phyloP scores from a whole-genome alignment of 345 rosid species.

The Hibiscus trionum region DNA sequence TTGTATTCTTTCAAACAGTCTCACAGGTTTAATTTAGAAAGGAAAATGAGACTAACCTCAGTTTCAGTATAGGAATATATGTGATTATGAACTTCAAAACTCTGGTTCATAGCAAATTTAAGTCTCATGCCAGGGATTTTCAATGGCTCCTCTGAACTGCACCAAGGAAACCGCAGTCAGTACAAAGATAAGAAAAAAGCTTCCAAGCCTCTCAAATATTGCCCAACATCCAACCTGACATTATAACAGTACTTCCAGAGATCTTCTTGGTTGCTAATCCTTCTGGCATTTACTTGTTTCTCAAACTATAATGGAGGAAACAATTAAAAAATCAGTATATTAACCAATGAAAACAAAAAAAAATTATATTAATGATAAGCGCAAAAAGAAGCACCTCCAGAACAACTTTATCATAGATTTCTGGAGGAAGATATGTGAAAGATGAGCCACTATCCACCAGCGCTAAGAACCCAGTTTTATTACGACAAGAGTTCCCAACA shows the following conservation, averaged over 20 bases:
- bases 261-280: slow-evolving; percentile 16
- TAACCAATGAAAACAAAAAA: too few relatives aligned
- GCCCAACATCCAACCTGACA: slow-evolving; percentile 24
- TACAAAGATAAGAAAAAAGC: neutral
- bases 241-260: slow-evolving; percentile 33
- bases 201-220: neutral
- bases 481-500: slow-evolving; percentile 53
- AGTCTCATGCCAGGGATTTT: slow-evolving; percentile 26
- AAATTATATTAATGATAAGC: too few relatives aligned
- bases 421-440: slow-evolving; percentile 59
- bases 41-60: slow-evolving; percentile 16
- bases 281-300: slow-evolving; percentile 25
- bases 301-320: slow-evolving; percentile 24
- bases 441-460: slow-evolving; percentile 76
- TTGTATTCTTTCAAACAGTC: neutral
- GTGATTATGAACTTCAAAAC: slow-evolving; percentile 25
- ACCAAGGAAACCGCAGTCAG: neutral
- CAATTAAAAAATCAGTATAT: neutral
- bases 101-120: slow-evolving; percentile 22
- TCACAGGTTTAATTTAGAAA: neutral
- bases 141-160: slow-evolving; percentile 17
- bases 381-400: neutral
- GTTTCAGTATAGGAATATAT: slow-evolving; percentile 18
- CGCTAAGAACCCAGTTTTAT: slow-evolving; percentile 46
- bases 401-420: neutral